Base-by-base conservation (phyloP, 805 yeast species). In the Debaryomyces tyrocola region DNA sequence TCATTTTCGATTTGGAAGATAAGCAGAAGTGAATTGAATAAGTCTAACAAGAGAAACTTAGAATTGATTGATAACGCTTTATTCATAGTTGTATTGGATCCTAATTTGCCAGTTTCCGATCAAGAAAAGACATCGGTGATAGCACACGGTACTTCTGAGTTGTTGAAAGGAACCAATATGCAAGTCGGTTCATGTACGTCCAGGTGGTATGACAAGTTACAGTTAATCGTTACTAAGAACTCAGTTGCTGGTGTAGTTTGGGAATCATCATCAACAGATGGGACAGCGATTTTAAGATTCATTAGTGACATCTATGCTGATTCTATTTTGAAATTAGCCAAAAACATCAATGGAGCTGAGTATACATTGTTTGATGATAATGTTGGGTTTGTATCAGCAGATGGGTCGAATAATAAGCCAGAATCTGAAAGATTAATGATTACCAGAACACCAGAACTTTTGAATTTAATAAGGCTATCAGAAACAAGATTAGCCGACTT, bases 221-320 rank as follows among this genome's bases (percentile, higher is more conserved):
- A 80, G 55, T 59, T 80, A 41, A 69, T 80, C 14, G 74, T 80
- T 8, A 77, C 84, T 3, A 66, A 70, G 35, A 80, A 80, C 58
- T 74, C 84, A 0, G 80, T 78, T 18, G 83, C 83, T 1, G 85
- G 84, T 4, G 70, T 80, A 41, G 79, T 78, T 17, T 80, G 83
- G 78, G 84, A 82, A 51, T 74, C 80, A 10, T 70, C 81, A 2
- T 71, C 79, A 18, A 78, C 79, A 77, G 85, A 80, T 58, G 75
- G 80, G 41, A 80, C 84, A 4, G 77, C 83, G 1, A 82, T 80
- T 35, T 63, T 80, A 47, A 60, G 85, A 40, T 80, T 78, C 52
- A 74, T 80, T 47, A 70, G 81, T 58, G 85, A 80, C 54, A 75
- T 80, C 40, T 80, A 78, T 56, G 78, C 85, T 1, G 85, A 80